Evolutionary conservation across 2,329 filamentous ascomycete species (phyloP).

Genomic region (Lojkania enalia): DNA sequence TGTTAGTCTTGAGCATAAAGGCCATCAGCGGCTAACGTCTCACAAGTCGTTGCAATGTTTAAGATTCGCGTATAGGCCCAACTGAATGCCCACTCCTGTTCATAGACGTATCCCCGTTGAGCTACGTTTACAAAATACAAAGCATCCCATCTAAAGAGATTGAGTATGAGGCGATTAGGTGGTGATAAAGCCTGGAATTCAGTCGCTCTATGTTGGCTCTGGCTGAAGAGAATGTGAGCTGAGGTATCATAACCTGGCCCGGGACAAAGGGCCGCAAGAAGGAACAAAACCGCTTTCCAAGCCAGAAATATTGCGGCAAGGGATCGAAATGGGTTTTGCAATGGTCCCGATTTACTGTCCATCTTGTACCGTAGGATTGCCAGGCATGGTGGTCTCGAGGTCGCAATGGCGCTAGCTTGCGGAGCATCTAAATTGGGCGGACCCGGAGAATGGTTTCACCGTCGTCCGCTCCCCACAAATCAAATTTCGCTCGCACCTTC

Average conservation of each 20-base stretch:
- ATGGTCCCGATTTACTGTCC: no score
- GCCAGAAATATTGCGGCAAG: conserved; percentile 52
- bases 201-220: conserved; percentile 22
- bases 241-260: conserved; percentile 79
- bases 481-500: conserved; percentile 7
- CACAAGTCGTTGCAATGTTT: conserved; percentile 47
- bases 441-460: background rate
- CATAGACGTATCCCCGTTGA: conserved; percentile 67
- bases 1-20: conserved; percentile 8
- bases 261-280: conserved; percentile 61
- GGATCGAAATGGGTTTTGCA: background rate
- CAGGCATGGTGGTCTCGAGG: no score
- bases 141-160: conserved; percentile 77
- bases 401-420: background rate
- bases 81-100: conserved; percentile 87
- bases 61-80: conserved; percentile 56
- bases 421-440: no score
- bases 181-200: conserved; percentile 20
- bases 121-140: conserved; percentile 72
- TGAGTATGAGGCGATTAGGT: conserved; percentile 51
- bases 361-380: no score
- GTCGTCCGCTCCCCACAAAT: background rate
- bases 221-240: conserved; percentile 56
- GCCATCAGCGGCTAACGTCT: conserved; percentile 21
- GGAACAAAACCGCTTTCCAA: conserved; percentile 71